Evolutionary conservation across 108 stramenopile genomes (phyloP).

Genomic region (Nannochloropsis salina): DNA sequence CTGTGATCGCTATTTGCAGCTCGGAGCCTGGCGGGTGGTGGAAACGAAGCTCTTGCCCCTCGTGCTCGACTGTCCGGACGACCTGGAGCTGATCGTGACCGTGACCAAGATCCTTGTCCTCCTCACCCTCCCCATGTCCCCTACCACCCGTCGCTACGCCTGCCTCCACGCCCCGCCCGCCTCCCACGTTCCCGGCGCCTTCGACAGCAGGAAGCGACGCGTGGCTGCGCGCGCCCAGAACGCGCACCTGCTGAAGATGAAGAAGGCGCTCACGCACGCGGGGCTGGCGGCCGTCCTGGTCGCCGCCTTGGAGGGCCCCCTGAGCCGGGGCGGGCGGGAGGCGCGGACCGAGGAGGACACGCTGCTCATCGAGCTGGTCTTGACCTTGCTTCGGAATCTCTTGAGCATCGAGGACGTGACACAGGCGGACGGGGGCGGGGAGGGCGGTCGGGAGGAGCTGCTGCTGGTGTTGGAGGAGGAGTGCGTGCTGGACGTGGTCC

Average conservation of each 20-base stretch:
- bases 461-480: conserved; percentile 34
- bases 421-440: not conserved
- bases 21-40: conserved; percentile 35
- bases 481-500: conserved; percentile 39
- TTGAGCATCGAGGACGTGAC: conserved; percentile 37
- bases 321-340: conserved; percentile 31
- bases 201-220: not conserved
- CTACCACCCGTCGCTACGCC: conserved; percentile 33
- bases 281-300: conserved; percentile 36
- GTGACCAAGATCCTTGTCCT: conserved; percentile 40
- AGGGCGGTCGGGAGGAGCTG: conserved; percentile 28
- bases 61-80: conserved; percentile 43
- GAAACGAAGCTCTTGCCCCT: conserved; percentile 48
- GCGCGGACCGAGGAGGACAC: conserved; percentile 42
- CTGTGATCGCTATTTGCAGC: not conserved
- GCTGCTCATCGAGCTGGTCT: conserved; percentile 39
- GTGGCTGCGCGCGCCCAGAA: not conserved
- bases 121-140: conserved; percentile 41
- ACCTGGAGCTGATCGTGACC: conserved; percentile 39
- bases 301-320: conserved; percentile 44
- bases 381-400: conserved; percentile 45
- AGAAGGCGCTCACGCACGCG: conserved; percentile 43
- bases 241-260: conserved; percentile 34
- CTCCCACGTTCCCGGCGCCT: not conserved
- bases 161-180: conserved; percentile 25